Conservation (phyloP, 2,329 filamentous ascomycete genomes). For the Hirsutella minnesotensis region DNA sequence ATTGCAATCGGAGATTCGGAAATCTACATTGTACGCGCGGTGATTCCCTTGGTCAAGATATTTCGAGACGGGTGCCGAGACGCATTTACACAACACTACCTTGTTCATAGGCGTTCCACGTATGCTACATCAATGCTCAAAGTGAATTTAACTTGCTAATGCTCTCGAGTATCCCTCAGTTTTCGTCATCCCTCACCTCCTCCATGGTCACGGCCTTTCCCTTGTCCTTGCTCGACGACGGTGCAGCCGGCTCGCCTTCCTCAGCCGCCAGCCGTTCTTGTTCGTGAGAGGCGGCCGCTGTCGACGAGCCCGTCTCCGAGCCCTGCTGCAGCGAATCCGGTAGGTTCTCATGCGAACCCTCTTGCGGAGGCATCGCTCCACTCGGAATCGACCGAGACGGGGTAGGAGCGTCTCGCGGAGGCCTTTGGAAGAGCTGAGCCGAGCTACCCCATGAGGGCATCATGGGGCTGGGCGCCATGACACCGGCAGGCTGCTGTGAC, state of each 20-base stretch:
- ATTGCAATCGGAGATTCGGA: no score
- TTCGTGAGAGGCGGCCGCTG: background rate
- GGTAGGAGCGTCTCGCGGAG: constrained; percentile 12
- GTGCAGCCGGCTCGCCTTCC: background rate
- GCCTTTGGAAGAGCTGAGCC: constrained; percentile 33
- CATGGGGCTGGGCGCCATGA: constrained; percentile 36
- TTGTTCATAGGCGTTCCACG: no score
- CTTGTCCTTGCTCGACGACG: constrained; percentile 24
- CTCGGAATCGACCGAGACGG: constrained; percentile 8
- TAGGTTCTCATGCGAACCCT: constrained; percentile 5
- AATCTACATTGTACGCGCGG: no score
- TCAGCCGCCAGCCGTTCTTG: background rate
- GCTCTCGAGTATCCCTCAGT: background rate
- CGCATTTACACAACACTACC: no score
- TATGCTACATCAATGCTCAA: no score
- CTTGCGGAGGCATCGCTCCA: constrained; percentile 3
- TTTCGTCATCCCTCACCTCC: constrained; percentile 27
- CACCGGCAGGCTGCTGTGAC: constrained; percentile 14
- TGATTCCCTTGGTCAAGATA: no score
- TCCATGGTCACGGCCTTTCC: constrained; percentile 34
- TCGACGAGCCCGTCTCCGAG: background rate
- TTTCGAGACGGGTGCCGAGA: no score
- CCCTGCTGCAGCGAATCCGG: background rate
- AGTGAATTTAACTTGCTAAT: no score
- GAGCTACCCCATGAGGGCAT: constrained; percentile 39